Base-by-base conservation (phyloP, 306 rosid genomes). In the Begonia masoniana region DNA sequence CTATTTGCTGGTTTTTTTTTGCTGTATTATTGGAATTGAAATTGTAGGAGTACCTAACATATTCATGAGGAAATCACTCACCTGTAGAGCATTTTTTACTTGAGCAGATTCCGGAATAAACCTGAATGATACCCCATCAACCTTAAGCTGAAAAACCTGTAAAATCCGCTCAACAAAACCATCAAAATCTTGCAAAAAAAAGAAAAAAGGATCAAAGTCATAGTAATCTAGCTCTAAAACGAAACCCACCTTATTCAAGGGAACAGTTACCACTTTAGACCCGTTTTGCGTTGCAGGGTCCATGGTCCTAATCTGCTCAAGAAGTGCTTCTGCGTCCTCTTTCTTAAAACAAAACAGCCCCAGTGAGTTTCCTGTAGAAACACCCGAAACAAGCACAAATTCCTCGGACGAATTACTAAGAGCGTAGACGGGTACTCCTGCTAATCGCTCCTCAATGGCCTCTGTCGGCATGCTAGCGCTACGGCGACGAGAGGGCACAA, bases 371-470 rank as follows among this genome's bases (percentile, higher is more conserved):
- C 73, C 74, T 2, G 58, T 53, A 10, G 95, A 77, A 52, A 76
- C 55, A 0, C 97, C 97, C 10, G 95, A 80, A 14, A 85, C 91
- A 60, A 89, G 61, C 55, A 89, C 74, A 64, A 89, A 85, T 67
- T 89, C 97, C 36, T 89, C 95, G 0, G 76, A 47, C 5, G 80
- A 76, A 63, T 85, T 89, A 66, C 94, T 85, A 21, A 85, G 95
- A 2, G 97, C 97, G 62, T 85, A 89, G 0, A 89, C 97, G 14
- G 97, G 95, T 3, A 89, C 84, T 12, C 97, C 97, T 0, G 84
- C 83, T 10, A 89, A 58, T 10, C 97, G 67, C 78, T 82, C 83
- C 57, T 85, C 94, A 36, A 89, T 82, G 59, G 81, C 78, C 64
- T 85, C 88, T 1, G 61, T 65, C 0, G 95, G 51, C 82, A 80